Conservation (phyloP, 1,284 basidiomycete genomes). For the Thecaphora frezii region DNA sequence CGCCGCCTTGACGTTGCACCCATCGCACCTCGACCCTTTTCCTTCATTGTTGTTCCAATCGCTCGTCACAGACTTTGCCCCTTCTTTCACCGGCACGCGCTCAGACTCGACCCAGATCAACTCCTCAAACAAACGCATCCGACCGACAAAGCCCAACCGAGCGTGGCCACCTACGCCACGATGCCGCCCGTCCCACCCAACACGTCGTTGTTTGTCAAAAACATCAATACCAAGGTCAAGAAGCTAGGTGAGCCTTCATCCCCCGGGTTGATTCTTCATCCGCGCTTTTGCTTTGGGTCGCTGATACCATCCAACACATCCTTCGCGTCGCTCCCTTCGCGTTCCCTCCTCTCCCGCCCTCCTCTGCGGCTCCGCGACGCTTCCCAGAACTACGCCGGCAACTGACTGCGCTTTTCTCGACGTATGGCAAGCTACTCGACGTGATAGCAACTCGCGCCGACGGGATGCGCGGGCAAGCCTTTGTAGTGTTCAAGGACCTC, state of each 20-base stretch:
- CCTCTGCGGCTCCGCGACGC: constrained; percentile 1
- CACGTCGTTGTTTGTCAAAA: constrained; percentile 88
- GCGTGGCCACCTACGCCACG: no score
- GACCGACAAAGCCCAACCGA: no score
- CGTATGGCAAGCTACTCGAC: constrained; percentile 90
- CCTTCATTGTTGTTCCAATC: no score
- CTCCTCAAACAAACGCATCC: no score
- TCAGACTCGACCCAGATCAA: no score
- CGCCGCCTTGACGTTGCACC: no score
- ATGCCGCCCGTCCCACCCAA: constrained; percentile 64
- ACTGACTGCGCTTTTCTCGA: constrained; percentile 85
- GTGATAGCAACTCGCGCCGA: constrained; percentile 85
- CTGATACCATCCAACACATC: background rate
- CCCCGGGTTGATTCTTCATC: background rate
- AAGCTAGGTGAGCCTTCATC: constrained; percentile 72
- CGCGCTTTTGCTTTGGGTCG: background rate
- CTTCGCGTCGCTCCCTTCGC: background rate
- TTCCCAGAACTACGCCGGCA: constrained; percentile 75
- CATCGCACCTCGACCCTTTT: no score
- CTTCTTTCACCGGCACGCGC: no score
- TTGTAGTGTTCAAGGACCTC: constrained; percentile 89
- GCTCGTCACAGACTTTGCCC: no score
- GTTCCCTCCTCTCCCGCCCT: constrained; percentile 4
- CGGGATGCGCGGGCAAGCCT: constrained; percentile 92
- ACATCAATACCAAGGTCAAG: constrained; percentile 89